phyloP scores from a whole-genome alignment of 768 basidiomycete genomes.

The Phaffia tasmanica region DNA sequence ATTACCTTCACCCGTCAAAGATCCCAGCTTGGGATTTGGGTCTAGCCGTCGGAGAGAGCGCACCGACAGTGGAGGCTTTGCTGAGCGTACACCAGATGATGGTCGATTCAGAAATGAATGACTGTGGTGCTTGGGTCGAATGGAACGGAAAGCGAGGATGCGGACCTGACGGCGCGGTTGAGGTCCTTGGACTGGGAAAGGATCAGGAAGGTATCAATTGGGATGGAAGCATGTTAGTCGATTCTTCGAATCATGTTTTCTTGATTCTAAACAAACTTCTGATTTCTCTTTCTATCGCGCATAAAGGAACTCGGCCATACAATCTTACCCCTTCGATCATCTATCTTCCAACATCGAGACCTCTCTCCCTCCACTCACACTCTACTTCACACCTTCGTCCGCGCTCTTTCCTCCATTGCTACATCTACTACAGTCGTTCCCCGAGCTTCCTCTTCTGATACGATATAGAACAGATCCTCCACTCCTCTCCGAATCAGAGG shows the following conservation, averaged over 20 bases:
- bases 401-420: constrained; percentile 57
- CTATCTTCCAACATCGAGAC: constrained; percentile 40
- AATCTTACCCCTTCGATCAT: constrained; percentile 66
- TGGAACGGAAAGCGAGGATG: constrained; percentile 70
- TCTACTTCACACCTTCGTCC: constrained; percentile 63
- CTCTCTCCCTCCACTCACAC: constrained; percentile 49
- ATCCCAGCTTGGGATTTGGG: constrained; percentile 49
- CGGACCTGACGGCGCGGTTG: constrained; percentile 29
- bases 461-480: constrained; percentile 27
- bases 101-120: constrained; percentile 43
- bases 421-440: constrained; percentile 48
- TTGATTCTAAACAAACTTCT: constrained; percentile 38
- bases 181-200: constrained; percentile 16
- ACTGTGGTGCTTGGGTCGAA: constrained; percentile 54
- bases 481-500: constrained; percentile 19
- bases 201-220: constrained; percentile 36
- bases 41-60: constrained; percentile 63
- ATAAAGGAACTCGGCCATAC: constrained; percentile 19
- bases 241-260: constrained; percentile 34
- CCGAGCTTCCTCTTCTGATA: constrained; percentile 38
- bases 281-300: neutral
- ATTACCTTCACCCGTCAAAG: constrained; percentile 39
- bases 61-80: constrained; percentile 72
- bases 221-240: constrained; percentile 32
- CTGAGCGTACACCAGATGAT: constrained; percentile 47